Base-by-base conservation (phyloP, 208 protist species). In the Crithidia mellificae region DNA sequence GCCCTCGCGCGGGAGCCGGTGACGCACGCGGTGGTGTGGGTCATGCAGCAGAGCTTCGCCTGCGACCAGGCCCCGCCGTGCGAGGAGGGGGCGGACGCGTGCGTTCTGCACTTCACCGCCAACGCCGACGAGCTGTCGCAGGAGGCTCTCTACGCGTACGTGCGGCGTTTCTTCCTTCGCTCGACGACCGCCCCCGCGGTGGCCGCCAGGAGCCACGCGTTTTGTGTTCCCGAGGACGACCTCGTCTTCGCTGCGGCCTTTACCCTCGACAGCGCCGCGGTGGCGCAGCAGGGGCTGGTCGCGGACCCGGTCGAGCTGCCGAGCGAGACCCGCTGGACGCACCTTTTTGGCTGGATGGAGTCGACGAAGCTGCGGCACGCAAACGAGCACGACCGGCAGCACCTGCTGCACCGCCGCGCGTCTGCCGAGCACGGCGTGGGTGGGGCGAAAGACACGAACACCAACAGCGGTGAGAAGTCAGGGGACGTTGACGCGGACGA, bases 51-150 rank as follows among this genome's bases (percentile, higher is more conserved):
- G 38, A 81, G 72, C 41, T 67, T 75, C 12, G 68, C 71, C 7
- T 69, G 59, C 15, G 80, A 90, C 24, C 85, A 93, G 64, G 80
- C 80, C 7, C 77, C 83, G 19, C 44, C 70, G 46, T 20, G 49
- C 0, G 65, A 64, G 20, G 63, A 59, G 44, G 59, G 36, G 24
- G 39, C 36, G 1, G 57, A 70, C n/a, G 46, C 70, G 5, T 76
- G 70, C 38, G 68, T 94, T 0, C 9, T 91, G 12, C 88, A 94
- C 73, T 94, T 94, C 63, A 94, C 88, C 14, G 84, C 81, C 3
- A 68, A 90, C 62, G 77, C 77, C 0, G 25, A 24, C 2, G 24
- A 69, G 36, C 76, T 90, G 55, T 69, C 64, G 24, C 74, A 75
- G 38, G 68, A 32, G 44, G 68, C 69, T 27, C 75, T 93, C 36